Conservation (phyloP, 148 eudicot species). For the Selenicereus undatus region DNA sequence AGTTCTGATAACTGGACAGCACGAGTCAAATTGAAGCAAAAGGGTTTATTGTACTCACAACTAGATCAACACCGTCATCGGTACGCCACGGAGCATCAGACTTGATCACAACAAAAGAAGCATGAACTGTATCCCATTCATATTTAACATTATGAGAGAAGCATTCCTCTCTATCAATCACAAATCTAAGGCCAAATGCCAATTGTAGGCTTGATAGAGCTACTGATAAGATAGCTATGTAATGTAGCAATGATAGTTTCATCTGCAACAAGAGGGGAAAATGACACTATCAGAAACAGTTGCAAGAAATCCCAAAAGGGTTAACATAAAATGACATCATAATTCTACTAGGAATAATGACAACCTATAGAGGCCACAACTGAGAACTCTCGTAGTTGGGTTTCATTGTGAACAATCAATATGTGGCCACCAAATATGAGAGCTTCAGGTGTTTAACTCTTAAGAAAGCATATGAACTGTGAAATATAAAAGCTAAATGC, state of each 20-base stretch:
- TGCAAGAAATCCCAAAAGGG: not conserved
- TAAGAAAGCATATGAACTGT: not conserved
- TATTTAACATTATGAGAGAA: conserved; percentile 76
- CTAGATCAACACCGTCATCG: conserved; percentile 77
- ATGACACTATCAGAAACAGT: not conserved
- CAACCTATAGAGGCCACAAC: not conserved
- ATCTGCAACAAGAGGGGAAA: not conserved
- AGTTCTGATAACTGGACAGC: not conserved
- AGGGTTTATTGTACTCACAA: conserved; percentile 43
- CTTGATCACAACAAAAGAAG: conserved; percentile 81
- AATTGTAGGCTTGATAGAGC: conserved; percentile 1
- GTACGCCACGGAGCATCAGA: conserved; percentile 67
- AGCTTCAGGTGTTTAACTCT: not conserved
- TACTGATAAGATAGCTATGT: not conserved
- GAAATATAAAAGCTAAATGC: not conserved
- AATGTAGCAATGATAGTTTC: not conserved
- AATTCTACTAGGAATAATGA: not conserved
- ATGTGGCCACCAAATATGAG: not conserved
- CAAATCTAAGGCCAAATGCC: conserved; percentile 65
- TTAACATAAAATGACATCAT: not conserved
- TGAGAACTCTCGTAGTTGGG: not conserved
- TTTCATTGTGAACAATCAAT: not conserved
- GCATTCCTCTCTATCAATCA: conserved; percentile 87
- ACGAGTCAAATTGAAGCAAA: not conserved
- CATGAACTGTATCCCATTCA: conserved; percentile 64